Percentiles rank a stretch among this genome's conserved stretches.
Conservation (phyloP, 441 rosid genomes). For the Erodium moschatum region DNA sequence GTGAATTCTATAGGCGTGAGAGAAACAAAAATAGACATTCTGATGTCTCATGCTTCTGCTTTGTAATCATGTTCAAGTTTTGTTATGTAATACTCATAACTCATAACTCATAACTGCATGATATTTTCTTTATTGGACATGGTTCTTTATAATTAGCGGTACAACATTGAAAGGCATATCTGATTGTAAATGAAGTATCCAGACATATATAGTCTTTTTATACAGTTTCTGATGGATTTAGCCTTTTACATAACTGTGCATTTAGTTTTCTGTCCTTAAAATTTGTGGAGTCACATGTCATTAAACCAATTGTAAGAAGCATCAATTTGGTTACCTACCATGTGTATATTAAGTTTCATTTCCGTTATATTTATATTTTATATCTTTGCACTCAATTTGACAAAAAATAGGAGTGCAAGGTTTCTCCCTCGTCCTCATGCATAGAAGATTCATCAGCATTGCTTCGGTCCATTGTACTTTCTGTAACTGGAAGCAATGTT, state of each 20-base stretch:
- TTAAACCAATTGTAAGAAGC: not conserved
- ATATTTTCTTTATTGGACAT: not conserved
- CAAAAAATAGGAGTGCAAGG: conserved; percentile 30
- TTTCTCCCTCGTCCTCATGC: conserved; percentile 43
- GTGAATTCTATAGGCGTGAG: not conserved
- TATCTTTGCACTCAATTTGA: conserved; percentile 14
- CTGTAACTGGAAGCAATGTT: conserved; percentile 37
- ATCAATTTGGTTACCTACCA: not conserved
- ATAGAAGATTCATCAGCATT: conserved; percentile 59
- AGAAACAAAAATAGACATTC: too few relatives aligned
- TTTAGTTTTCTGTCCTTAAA: conserved; percentile 7
- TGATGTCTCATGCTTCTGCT: too few relatives aligned
- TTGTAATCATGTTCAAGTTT: too few relatives aligned
- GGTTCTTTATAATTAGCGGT: not conserved
- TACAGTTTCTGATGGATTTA: not conserved
- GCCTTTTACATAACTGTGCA: conserved; percentile 6
- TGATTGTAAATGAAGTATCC: not conserved
- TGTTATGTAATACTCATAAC: not conserved
- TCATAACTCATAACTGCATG: not conserved
- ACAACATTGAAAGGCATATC: not conserved
- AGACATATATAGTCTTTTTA: not conserved
- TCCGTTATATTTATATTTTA: not conserved
- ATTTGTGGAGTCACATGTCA: not conserved
- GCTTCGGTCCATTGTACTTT: conserved; percentile 47
- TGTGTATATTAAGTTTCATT: not conserved